Evolutionary conservation across 495 filamentous ascomycete genomes (phyloP).

Genomic region (Sporormia fimetaria): DNA sequence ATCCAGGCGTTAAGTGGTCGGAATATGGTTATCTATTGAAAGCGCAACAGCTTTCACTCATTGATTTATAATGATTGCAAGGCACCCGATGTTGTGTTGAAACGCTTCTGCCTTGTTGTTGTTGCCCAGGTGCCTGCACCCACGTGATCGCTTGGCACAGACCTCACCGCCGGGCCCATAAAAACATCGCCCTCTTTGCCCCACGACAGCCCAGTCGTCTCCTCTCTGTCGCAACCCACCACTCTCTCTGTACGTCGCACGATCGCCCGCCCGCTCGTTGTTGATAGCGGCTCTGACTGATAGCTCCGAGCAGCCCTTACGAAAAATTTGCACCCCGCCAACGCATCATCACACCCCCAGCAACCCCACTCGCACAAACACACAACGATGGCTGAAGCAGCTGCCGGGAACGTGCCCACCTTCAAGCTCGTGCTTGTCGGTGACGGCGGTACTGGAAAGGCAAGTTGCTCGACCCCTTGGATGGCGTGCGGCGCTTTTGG

Average conservation of each 20-base stretch:
- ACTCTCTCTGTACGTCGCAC: no score
- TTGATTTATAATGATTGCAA: constrained; percentile 9
- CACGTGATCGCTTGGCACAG: constrained; percentile 8
- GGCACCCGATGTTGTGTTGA: neutral
- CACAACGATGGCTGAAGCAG: constrained; percentile 29
- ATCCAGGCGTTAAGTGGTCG: constrained; percentile 19
- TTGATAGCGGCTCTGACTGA: no score
- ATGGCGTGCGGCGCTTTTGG: neutral
- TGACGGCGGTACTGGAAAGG: constrained; percentile 99
- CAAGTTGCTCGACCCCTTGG: constrained; percentile 35
- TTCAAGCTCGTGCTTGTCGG: constrained; percentile 99
- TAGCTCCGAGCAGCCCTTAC: no score
- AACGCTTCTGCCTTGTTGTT: constrained; percentile 17
- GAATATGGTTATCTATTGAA: neutral
- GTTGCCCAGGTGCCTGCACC: constrained; percentile 6
- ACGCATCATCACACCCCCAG: constrained; percentile 19
- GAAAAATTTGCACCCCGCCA: constrained; percentile 19
- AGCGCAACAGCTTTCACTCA: neutral
- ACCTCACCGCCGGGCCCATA: constrained; percentile 17
- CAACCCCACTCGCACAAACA: constrained; percentile 31
- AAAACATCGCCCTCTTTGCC: constrained; percentile 20
- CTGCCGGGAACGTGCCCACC: constrained; percentile 45
- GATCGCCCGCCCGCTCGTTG: no score
- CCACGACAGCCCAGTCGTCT: constrained; percentile 20
- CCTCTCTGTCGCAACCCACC: constrained; percentile 8